A percentile compares a stretch with the other conserved stretches of the same genome.
phyloP scores from a whole-genome alignment of 495 filamentous ascomycete species.

The Xanthoparmelia taractica region DNA sequence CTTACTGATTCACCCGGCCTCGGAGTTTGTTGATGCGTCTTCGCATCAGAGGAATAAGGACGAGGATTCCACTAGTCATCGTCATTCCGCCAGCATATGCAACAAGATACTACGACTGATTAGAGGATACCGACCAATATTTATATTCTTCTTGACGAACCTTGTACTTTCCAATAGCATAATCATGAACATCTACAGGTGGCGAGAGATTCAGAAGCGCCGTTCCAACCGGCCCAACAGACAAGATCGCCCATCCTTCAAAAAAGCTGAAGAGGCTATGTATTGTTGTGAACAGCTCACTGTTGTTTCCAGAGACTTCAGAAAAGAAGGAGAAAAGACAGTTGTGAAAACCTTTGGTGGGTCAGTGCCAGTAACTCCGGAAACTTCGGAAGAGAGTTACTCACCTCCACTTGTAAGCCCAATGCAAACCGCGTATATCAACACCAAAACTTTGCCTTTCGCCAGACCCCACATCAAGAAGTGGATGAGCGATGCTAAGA shows the following conservation, averaged over 20 bases:
- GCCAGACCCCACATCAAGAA: conserved; percentile 17
- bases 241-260: conserved; percentile 15
- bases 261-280: conserved; percentile 21
- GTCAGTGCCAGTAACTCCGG: neutral
- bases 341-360: conserved; percentile 6
- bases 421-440: conserved; percentile 6
- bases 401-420: conserved; percentile 9
- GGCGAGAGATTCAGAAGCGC: conserved; percentile 10
- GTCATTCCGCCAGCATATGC: conserved; percentile 18
- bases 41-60: conserved; percentile 5
- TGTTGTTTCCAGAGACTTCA: conserved; percentile 17
- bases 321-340: conserved; percentile 17
- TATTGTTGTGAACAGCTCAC: conserved; percentile 17
- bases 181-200: conserved; percentile 8
- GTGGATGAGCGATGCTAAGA: conserved; percentile 16
- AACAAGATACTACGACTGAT: conserved; percentile 17
- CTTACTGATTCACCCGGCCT: neutral
- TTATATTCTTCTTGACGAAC: neutral
- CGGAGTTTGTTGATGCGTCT: neutral
- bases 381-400: neutral
- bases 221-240: conserved; percentile 17
- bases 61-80: conserved; percentile 16
- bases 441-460: conserved; percentile 3
- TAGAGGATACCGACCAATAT: neutral
- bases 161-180: conserved; percentile 20